phyloP scores from a whole-genome alignment of 495 filamentous ascomycete genomes.

The Diplogelasinospora grovesii region DNA sequence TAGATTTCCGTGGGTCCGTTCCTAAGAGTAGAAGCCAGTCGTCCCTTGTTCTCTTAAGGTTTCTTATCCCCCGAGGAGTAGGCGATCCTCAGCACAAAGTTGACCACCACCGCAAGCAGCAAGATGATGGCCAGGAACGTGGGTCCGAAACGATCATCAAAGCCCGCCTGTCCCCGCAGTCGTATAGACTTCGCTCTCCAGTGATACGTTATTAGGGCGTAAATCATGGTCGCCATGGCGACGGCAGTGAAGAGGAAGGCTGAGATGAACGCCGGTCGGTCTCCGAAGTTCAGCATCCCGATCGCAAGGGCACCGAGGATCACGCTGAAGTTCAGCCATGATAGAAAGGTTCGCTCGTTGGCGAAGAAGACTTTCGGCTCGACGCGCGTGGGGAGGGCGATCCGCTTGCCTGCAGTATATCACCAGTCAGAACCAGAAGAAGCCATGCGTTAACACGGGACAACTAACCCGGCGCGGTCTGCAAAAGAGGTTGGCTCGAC shows the following conservation, averaged over 20 bases:
- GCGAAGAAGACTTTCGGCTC: slow-evolving; percentile 99
- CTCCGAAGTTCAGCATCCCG: slow-evolving; percentile 96
- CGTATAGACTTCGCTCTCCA: slow-evolving; percentile 94
- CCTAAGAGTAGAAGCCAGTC: no score
- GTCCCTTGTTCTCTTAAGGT: slow-evolving; percentile 17
- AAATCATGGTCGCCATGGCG: slow-evolving; percentile 92
- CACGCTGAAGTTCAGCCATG: slow-evolving; percentile 99
- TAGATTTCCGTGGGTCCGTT: no score
- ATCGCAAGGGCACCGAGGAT: slow-evolving; percentile 93
- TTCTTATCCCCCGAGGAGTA: slow-evolving; percentile 35
- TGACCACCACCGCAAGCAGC: slow-evolving; percentile 80
- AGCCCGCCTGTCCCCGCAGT: slow-evolving; percentile 83
- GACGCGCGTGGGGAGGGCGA: slow-evolving; percentile 94
- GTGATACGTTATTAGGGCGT: slow-evolving; percentile 90
- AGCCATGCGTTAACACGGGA: neutral
- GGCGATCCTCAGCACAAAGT: slow-evolving; percentile 81
- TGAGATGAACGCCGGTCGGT: slow-evolving; percentile 83
- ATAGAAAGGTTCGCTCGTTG: slow-evolving; percentile 97
- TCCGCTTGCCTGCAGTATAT: slow-evolving; percentile 77
- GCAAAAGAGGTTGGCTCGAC: slow-evolving; percentile 95
- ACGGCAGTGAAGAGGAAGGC: slow-evolving; percentile 90
- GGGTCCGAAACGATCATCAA: slow-evolving; percentile 92
- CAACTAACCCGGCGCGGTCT: slow-evolving; percentile 72
- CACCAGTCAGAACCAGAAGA: slow-evolving; percentile 8
- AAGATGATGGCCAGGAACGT: slow-evolving; percentile 81